Percentiles rank a stretch among this genome's conserved stretches.
phyloP scores from a whole-genome alignment of 1,284 basidiomycete genomes.

The Irpex sp. region DNA sequence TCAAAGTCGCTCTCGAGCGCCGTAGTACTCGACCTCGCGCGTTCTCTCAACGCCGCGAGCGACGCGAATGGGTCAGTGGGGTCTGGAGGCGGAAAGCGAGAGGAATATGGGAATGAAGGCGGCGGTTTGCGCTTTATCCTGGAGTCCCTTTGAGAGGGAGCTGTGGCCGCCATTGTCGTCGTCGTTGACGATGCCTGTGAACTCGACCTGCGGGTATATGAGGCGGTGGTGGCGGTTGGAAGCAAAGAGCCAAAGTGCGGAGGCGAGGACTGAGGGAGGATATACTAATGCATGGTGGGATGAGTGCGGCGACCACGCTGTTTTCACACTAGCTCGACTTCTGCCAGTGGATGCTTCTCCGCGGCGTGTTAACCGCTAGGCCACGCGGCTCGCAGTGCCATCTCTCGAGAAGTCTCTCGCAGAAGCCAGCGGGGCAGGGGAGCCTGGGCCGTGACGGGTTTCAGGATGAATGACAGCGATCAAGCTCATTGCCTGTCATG shows the following conservation, averaged over 20 bases:
- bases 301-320: neutral
- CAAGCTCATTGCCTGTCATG: neutral
- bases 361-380: neutral
- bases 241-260: neutral
- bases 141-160: neutral
- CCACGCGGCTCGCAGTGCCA: neutral
- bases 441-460: neutral
- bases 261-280: neutral
- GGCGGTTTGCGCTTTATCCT: conserved; percentile 44
- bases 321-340: neutral
- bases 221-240: neutral
- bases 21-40: conserved; percentile 27
- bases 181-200: neutral
- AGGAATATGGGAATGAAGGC: conserved; percentile 35
- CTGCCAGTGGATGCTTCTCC: neutral
- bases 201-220: neutral
- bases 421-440: too few species aligned
- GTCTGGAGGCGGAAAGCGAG: conserved; percentile 47
- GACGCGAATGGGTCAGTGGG: conserved; percentile 51
- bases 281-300: neutral
- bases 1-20: conserved; percentile 11
- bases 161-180: neutral
- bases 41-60: conserved; percentile 41
- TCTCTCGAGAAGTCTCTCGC: neutral
- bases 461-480: neutral